Evolutionary conservation across 2,329 filamentous ascomycete species (phyloP).

Genomic region (Colletotrichum sp.): DNA sequence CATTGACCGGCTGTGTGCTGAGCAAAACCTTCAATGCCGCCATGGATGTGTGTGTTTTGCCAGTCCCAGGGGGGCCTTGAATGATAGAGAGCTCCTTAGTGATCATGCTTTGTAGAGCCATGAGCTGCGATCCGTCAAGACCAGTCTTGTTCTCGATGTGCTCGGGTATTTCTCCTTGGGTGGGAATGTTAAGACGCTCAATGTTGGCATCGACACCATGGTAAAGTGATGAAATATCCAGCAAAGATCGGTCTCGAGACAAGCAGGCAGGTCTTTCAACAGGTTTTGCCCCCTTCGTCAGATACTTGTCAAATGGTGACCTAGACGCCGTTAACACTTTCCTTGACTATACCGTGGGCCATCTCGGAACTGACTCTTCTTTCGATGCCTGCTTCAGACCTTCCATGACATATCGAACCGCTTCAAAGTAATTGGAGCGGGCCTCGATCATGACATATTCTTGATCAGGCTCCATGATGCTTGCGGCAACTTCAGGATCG

Average conservation of each 20-base stretch:
- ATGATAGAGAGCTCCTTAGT: constrained; percentile 76
- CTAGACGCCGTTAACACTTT: constrained; percentile 25
- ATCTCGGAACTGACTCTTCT: constrained; percentile 54
- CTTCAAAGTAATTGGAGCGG: constrained; percentile 77
- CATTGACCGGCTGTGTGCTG: constrained; percentile 60
- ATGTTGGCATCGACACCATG: neutral
- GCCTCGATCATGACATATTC: constrained; percentile 83
- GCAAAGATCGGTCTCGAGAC: neutral
- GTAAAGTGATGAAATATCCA: neutral
- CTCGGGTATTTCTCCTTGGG: neutral
- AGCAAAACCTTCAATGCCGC: constrained; percentile 71
- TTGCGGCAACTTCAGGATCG: constrained; percentile 15
- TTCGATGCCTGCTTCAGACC: constrained; percentile 68
- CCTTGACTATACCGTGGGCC: neutral
- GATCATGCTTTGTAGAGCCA: constrained; percentile 72
- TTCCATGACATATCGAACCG: constrained; percentile 72
- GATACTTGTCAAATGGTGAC: constrained; percentile 67
- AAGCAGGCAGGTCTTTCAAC: neutral
- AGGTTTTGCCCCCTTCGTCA: constrained; percentile 51
- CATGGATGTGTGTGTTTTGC: constrained; percentile 84
- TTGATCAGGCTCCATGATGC: constrained; percentile 69
- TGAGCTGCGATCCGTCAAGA: constrained; percentile 75
- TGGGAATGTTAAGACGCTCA: neutral
- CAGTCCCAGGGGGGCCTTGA: constrained; percentile 79
- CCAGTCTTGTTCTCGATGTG: constrained; percentile 27